phyloP scores from a whole-genome alignment of 148 eudicot species.

The Amaranthus hypochondriacus region DNA sequence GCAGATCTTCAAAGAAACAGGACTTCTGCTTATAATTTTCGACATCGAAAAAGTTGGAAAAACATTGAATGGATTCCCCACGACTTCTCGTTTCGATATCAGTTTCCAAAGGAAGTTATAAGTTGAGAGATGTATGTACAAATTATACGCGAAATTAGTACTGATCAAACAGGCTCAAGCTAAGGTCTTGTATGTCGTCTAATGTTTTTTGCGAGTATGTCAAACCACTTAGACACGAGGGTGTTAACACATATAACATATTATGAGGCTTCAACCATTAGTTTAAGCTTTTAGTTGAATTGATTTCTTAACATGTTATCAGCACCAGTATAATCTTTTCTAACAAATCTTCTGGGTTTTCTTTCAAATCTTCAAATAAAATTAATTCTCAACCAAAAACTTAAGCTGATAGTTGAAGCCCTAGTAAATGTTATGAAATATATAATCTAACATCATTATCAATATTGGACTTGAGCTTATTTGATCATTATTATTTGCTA shows the following conservation, averaged over 20 bases:
- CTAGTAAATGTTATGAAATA: too few species aligned
- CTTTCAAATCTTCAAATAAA: too few species aligned
- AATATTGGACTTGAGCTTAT: slow-evolving; percentile 18
- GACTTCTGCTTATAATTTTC: neutral
- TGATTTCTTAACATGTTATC: too few species aligned
- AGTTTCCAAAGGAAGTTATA: slow-evolving; percentile 44
- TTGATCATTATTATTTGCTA: slow-evolving; percentile 24
- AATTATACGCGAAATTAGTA: neutral
- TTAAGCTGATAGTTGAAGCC: too few species aligned
- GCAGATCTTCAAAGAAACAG: slow-evolving; percentile 23
- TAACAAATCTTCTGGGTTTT: too few species aligned
- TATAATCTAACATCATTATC: too few species aligned
- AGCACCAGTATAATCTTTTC: too few species aligned
- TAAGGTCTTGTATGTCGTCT: neutral
- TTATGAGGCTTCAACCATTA: too few species aligned
- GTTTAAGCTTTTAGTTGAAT: too few species aligned
- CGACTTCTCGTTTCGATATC: slow-evolving; percentile 61
- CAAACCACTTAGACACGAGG: neutral
- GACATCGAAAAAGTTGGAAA: slow-evolving; percentile 31
- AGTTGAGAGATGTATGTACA: neutral
- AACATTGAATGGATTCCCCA: slow-evolving; percentile 67
- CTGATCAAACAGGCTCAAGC: slow-evolving; percentile 21
- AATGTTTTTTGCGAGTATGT: neutral
- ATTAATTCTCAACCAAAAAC: too few species aligned
- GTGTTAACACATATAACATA: neutral